Base-by-base conservation (phyloP, 2,329 filamentous ascomycete species). In the Pestalotiopsis sp. region DNA sequence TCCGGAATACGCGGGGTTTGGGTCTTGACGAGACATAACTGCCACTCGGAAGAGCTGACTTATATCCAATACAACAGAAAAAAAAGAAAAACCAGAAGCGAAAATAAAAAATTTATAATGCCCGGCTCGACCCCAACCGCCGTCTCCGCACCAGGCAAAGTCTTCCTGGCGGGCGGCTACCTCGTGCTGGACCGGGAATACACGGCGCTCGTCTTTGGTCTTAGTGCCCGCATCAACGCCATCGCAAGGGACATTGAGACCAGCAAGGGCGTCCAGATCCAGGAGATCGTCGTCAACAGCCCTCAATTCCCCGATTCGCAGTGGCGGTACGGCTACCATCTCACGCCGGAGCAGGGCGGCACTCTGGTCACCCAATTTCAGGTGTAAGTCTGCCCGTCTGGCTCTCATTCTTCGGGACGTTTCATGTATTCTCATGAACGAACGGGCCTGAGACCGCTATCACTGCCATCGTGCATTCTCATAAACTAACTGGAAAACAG, bases 131-230 rank as follows among this genome's bases (percentile, higher is more conserved):
- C 71, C 52, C 68, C 83, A 63, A 82, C 77, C 27, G 91, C 91
- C 77, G 89, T 97, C 73, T 98, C 96, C 71, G 95, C 96, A 25
- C 96, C 96, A 20, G 96, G 96, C 74, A 99, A 99, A 84, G 96
- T 99, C 70, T 88, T 99, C 72, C 88, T 98, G 66, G 94, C 95
- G 3, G 96, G 96, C 72, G 96, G 96, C 70, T 99, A 98, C 81
- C 90, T 98, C 60, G 95, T 98, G 25, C 90, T 99, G 60, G 95
- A 98, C 83, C 90, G 93, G 70, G 85, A 88, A 70, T 94, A 98
- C 81, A 96, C 92, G 3, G 95, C 91, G 36, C 82, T 93, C 67
- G 87, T 93, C 70, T 87, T 91, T 76, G 90, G 90, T 38, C 86
- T 93, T 68, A 88, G 88, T 76, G 89, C 91, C 59, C 84, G 91